Conservation (phyloP, 345 rosid genomes). For the Viola odorata region DNA sequence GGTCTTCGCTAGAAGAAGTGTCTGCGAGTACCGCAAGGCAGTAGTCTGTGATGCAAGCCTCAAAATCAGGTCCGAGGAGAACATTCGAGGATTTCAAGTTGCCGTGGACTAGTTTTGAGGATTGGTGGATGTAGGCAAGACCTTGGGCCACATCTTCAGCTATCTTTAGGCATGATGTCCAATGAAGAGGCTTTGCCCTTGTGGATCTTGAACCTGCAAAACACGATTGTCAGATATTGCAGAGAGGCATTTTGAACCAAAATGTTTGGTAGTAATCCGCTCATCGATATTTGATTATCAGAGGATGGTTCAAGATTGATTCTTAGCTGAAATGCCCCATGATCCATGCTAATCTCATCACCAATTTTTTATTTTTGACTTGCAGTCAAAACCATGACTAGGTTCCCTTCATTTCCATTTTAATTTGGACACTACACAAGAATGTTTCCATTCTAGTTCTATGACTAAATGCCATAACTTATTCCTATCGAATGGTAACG, state of each 20-base stretch:
- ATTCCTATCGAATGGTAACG: background rate
- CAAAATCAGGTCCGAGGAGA: conserved; percentile 85
- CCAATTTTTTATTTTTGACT: background rate
- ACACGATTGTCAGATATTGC: background rate
- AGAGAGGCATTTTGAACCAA: too few species aligned
- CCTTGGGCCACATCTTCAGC: conserved; percentile 96
- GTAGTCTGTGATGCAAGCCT: conserved; percentile 86
- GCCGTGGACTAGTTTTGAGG: conserved; percentile 72
- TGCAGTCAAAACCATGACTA: conserved; percentile 1
- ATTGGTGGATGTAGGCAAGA: conserved; percentile 82
- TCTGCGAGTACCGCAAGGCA: conserved; percentile 67
- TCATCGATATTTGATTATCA: too few species aligned
- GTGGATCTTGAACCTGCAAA: conserved; percentile 73
- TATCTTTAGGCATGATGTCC: conserved; percentile 95
- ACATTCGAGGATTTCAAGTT: conserved; percentile 83
- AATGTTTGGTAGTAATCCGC: too few species aligned
- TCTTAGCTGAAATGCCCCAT: background rate
- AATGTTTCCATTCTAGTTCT: conserved; percentile 3
- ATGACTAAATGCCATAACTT: background rate
- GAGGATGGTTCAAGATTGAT: background rate
- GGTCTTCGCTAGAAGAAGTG: conserved; percentile 50
- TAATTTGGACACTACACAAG: background rate
- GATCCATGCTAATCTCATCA: too few species aligned
- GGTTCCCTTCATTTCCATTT: background rate
- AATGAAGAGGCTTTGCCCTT: conserved; percentile 84